These are phyloP conservation scores for Fusarium sp. DNA, from an alignment of 2,329 filamentous ascomycete species.

Conservation along the genomic window DNA sequence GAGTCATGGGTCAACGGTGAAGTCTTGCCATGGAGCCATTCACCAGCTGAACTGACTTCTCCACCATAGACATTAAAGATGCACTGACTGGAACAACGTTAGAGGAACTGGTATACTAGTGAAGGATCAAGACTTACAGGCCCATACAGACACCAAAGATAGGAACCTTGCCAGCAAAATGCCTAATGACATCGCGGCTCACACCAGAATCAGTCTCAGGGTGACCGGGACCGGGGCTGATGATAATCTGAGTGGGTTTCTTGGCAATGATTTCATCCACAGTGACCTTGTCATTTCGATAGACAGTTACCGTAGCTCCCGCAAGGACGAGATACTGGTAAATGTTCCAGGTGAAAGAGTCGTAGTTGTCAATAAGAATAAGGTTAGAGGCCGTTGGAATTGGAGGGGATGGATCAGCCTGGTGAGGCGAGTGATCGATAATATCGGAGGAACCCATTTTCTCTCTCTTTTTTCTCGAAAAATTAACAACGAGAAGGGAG, in stretches of 20 bases:
- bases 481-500: not conserved
- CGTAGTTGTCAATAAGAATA: constrained; percentile 98
- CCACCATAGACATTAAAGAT: constrained; percentile 96
- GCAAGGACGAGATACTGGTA: constrained; percentile 99
- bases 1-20: constrained; percentile 89
- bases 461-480: constrained; percentile 25
- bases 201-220: constrained; percentile 91
- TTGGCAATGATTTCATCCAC: constrained; percentile 84
- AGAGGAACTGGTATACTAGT: not conserved
- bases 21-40: constrained; percentile 97
- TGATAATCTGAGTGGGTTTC: constrained; percentile 91
- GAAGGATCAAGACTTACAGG: constrained; percentile 68
- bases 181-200: constrained; percentile 88
- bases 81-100: constrained; percentile 75
- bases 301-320: constrained; percentile 89
- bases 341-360: constrained; percentile 99
- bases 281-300: constrained; percentile 91
- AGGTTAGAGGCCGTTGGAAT: constrained; percentile 88
- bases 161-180: constrained; percentile 95
- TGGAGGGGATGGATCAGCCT: constrained; percentile 79
- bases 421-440: constrained; percentile 86
- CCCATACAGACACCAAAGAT: constrained; percentile 99
- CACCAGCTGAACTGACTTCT: constrained; percentile 89
- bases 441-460: constrained; percentile 63
- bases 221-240: constrained; percentile 95